Conservation (phyloP, 768 basidiomycete species). For the Agrocybe chaxingu region DNA sequence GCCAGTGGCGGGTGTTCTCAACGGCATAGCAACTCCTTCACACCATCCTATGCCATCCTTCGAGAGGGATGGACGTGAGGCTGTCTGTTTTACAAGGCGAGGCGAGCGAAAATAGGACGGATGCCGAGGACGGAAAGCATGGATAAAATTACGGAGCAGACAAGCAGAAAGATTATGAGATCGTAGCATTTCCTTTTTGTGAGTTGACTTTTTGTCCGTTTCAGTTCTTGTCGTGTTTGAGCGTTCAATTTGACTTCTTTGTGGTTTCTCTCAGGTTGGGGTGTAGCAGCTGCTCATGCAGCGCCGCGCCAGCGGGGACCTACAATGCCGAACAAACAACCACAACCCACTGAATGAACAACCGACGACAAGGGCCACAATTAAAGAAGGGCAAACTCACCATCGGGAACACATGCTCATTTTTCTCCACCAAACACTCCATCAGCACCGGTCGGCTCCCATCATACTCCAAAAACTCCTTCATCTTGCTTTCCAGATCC, state of each 20-base stretch:
- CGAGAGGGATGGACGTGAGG: too few species aligned
- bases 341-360: neutral
- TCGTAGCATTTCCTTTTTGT: constrained; percentile 3
- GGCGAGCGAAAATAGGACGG: too few species aligned
- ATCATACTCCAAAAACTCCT: constrained; percentile 97
- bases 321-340: constrained; percentile 18
- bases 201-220: neutral
- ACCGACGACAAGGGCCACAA: constrained; percentile 7
- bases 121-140: too few species aligned
- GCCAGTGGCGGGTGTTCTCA: too few species aligned
- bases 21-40: too few species aligned
- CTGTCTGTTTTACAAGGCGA: too few species aligned
- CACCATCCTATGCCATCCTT: too few species aligned
- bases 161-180: neutral
- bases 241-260: constrained; percentile 11
- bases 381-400: constrained; percentile 31
- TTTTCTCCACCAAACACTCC: constrained; percentile 83
- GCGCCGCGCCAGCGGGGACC: constrained; percentile 91
- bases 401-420: constrained; percentile 92
- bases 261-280: constrained; percentile 37
- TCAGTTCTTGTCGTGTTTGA: neutral
- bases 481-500: constrained; percentile 94
- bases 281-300: constrained; percentile 88
- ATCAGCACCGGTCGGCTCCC: constrained; percentile 81
- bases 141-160: neutral